Evolutionary conservation across 1,139 yeast genomes (phyloP), one percentile per base, ranked within the genome.

Genomic region (Spencermartinsiella ligniputridi): DNA sequence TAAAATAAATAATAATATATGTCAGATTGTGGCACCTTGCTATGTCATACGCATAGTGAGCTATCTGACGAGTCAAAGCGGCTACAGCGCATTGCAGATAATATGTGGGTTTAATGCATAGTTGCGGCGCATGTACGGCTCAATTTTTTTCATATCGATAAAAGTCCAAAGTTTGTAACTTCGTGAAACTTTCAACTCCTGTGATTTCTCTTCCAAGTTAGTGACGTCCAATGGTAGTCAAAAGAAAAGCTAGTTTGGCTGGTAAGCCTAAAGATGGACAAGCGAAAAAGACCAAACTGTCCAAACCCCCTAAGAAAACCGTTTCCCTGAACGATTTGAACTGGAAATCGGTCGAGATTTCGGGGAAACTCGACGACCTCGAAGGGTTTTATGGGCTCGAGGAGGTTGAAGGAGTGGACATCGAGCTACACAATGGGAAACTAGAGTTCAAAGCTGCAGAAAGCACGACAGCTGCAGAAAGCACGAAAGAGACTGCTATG

Each of bases 351-450:
- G 95, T 88, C 12, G 84, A 83, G 1, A 76, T 92, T 40, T 92
- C 95, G 3, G 92, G 86, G 52, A 82, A 88, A 32, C 64, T 87
- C 49, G 96, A 83, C 48, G 95, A 87, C 62, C 85, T 84, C 60
- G 90, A 84, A 56, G 97, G 97, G 0, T 83, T 89, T 54, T 87
- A 81, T 64, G 98, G 97, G 0, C 68, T 92, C 35, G 97, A 92
- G 63, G 98, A 92, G 62, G 76, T 92, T 43, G 97, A 89, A 44
- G 97, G 96, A 21, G 97, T 90, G 19, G 90, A 78, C 56, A 90
- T 90, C 3, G 62, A 77, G 77, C 43, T 46, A 12, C 55, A 47
- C 3, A 72, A 70, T 42, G 81, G 78, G 35, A 67, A 69, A 8
- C 52, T 55, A 21, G 58, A 58, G 36, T 56, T 59, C 36, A 54